Percentiles rank a stretch among this genome's conserved stretches.
Evolutionary conservation across 1,284 basidiomycete species (phyloP).

Genomic region (Schizophyllum commune): DNA sequence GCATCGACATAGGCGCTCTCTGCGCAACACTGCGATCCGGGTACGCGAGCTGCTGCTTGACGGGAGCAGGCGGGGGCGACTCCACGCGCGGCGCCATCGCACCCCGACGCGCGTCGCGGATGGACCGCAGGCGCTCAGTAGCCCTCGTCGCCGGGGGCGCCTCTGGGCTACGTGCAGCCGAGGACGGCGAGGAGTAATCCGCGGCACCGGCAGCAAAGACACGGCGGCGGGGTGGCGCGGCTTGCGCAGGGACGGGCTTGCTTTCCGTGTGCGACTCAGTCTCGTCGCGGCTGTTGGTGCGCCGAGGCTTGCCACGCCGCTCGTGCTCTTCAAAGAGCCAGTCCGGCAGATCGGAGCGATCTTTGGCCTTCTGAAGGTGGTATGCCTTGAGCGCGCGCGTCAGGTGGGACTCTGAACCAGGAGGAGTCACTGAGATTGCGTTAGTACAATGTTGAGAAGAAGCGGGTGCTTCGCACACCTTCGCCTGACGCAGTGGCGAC

Average conservation of each 20-base stretch:
- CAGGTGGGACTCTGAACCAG: conserved; percentile 53
- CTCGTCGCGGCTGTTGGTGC: not conserved
- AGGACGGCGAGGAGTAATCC: not conserved
- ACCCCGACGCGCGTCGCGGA: not conserved
- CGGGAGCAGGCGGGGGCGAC: not conserved
- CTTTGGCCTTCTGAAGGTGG: conserved; percentile 51
- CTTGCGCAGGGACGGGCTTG: not conserved
- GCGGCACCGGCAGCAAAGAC: not conserved
- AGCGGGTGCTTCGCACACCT: conserved; percentile 27
- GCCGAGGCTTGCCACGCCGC: conserved; percentile 18
- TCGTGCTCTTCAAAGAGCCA: conserved; percentile 62
- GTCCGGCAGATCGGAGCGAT: conserved; percentile 51
- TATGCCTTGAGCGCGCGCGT: conserved; percentile 62
- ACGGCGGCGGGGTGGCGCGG: no score
- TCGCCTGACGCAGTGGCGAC: conserved; percentile 36
- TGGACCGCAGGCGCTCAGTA: not conserved
- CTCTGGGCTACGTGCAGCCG: not conserved
- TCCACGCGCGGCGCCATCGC: no score
- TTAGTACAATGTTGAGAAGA: not conserved
- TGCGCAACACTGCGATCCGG: not conserved
- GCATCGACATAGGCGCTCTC: not conserved
- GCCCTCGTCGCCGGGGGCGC: not conserved
- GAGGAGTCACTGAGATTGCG: conserved; percentile 36
- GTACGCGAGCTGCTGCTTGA: not conserved
- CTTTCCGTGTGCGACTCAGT: not conserved